Evolutionary conservation across 768 basidiomycete genomes (phyloP), one percentile per base, ranked within the genome.

Genomic region (Boletus sensibilis): DNA sequence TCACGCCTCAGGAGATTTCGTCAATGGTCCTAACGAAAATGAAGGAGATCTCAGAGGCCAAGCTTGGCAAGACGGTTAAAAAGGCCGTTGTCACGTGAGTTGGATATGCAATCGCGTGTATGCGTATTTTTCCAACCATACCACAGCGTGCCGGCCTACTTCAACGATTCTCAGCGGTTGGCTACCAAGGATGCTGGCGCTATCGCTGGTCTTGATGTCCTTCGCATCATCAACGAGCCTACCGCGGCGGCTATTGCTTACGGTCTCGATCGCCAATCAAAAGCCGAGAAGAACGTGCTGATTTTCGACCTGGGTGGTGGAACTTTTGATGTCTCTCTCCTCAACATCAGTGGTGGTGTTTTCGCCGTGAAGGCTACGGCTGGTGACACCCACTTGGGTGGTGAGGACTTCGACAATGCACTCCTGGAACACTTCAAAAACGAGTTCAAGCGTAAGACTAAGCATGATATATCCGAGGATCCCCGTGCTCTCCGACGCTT

Each of bases 171-270:
- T 27, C 97, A 99, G 74, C 94, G 97, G 80, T 82, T 97, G 61
- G 96, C 97, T 50, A 98, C 97, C 74, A 98, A 98, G 79, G 97
- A 99, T 76, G 97, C 97, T 60, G 97, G 97, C 76, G 83, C 91
- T 66, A 99, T 99, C 65, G 85, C 97, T 68, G 97, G 97, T 61
- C 92, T 99, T 60, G 95, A 99, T 72, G 94, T 99, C 67, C 92
- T 99, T 77, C 96, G 97, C 79, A 99, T 99, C 82, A 99, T 99
- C 82, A 99, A 99, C 79, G 97, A 99, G 81, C 97, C 97, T 61
- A 99, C 97, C 52, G 97, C 97, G 50, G 97, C 97, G 56, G 97
- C 97, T 71, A 98, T 99, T 65, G 97, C 97, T 49, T 98, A 98
- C 74, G 97, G 97, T 82, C 88, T 92, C 54, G 97, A 98, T 75